Conservation (phyloP, 1,284 basidiomycete genomes). For the Leccinum huronense region DNA sequence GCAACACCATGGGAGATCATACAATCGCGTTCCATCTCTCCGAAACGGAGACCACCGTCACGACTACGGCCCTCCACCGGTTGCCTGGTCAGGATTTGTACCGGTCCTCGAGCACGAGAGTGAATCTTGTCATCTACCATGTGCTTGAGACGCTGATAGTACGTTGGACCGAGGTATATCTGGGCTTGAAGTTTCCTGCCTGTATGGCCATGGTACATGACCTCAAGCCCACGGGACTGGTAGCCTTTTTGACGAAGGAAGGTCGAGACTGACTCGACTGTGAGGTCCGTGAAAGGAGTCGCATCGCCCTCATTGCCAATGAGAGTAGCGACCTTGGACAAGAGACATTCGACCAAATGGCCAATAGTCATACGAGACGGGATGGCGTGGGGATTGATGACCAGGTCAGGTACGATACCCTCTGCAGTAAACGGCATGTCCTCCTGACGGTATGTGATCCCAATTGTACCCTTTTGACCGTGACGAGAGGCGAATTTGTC, state of each 20-base stretch:
- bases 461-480: slow-evolving; percentile 99
- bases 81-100: slow-evolving; percentile 97
- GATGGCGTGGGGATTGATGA: slow-evolving; percentile 99
- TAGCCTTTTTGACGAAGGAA: slow-evolving; percentile 85
- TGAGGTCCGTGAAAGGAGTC: slow-evolving; percentile 97
- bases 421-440: slow-evolving; percentile 99
- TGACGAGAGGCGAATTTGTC: slow-evolving; percentile 99
- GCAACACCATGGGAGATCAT: slow-evolving; percentile 99
- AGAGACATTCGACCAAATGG: slow-evolving; percentile 97
- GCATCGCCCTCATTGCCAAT: slow-evolving; percentile 97
- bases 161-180: slow-evolving; percentile 97
- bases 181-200: slow-evolving; percentile 97
- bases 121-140: slow-evolving; percentile 99
- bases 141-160: slow-evolving; percentile 99
- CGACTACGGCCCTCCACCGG: slow-evolving; percentile 99
- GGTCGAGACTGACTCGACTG: slow-evolving; percentile 91
- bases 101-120: slow-evolving; percentile 93
- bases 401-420: slow-evolving; percentile 93
- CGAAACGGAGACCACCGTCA: slow-evolving; percentile 98
- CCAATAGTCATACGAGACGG: slow-evolving; percentile 99
- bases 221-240: slow-evolving; percentile 93
- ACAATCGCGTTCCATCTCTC: slow-evolving; percentile 99
- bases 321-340: slow-evolving; percentile 95
- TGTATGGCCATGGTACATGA: slow-evolving; percentile 99
- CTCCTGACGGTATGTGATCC: slow-evolving; percentile 98